Evolutionary conservation across 2,329 filamentous ascomycete species (phyloP), one percentile per base, ranked within the genome.

Genomic region (Colletotrichum theobromicola): DNA sequence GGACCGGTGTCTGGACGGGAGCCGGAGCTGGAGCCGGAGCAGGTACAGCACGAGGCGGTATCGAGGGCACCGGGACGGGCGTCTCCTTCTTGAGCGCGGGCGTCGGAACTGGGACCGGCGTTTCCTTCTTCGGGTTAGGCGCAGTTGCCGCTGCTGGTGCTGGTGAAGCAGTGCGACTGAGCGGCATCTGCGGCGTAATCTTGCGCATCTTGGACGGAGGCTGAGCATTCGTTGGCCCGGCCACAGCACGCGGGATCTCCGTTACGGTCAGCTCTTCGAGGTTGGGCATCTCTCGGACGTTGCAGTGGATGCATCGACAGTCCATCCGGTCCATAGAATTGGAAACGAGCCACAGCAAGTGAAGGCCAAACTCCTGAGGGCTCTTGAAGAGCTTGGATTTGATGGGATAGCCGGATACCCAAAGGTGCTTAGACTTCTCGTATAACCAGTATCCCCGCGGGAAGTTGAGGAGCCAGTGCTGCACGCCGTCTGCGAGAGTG

Each of bases 221-320:
- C 58, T 77, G 79, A 24, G 74, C 18, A 64, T 64, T 75, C 3
- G 57, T 50, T n/a, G 62, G 24, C n/a, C 53, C 18, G 18, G 57
- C 24, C 28, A 67, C 26, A 53, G 53, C 42, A 26, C 55, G 60
- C 3, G 64, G 72, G 57, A 55, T 46, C 15, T 75, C 72, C 21
- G 70, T 32, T 8, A 75, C 58, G 21, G 26, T 70, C 46, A 74
- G 61, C 9, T 72, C 71, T 21, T 76, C 75, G 10, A 72, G 57
- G 21, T 55, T 67, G 4, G 62, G 68, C 62, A 61, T 67, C 34
- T 60, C 81, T 9, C 81, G 78, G 6, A 81, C 76, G 70, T 86
- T 87, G 79, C 88, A 90, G 62, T 88, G 85, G 15, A 87, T 83
- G 75, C 88, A 90, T 66, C 86, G 88, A 79, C 88, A 90, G 75